phyloP scores from a whole-genome alignment of 169 alveolate genomes.

The Cryptosporidium baileyi region DNA sequence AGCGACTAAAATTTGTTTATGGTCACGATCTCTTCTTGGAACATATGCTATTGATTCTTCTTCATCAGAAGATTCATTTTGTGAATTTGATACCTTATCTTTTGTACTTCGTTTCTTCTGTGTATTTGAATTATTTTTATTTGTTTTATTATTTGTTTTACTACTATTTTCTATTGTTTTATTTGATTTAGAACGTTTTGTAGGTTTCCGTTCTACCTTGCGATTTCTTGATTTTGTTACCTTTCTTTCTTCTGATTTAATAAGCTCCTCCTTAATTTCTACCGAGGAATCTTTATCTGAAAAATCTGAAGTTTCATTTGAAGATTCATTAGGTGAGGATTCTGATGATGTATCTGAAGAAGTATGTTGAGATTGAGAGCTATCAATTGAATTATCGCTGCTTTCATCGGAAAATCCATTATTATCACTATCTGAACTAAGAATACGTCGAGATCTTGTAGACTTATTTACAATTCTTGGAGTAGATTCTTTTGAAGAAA shows the following conservation, averaged over 20 bases:
- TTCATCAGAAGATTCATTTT: constrained; percentile 33
- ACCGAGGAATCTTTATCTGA: not conserved
- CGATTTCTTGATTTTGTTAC: not conserved
- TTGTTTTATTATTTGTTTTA: not conserved
- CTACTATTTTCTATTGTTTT: not conserved
- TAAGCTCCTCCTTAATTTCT: not conserved
- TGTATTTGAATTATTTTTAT: not conserved
- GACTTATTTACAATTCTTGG: constrained; percentile 41
- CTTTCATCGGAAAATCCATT: not conserved
- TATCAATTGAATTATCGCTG: not conserved
- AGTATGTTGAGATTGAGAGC: not conserved
- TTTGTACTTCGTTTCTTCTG: not conserved
- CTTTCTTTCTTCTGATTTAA: constrained; percentile 28
- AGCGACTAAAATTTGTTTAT: constrained; percentile 56
- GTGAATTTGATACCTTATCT: constrained; percentile 1
- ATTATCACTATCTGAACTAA: constrained; percentile 31
- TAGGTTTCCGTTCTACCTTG: not conserved
- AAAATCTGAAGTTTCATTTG: not conserved
- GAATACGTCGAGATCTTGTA: constrained; percentile 46
- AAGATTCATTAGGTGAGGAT: not conserved
- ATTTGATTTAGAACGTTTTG: not conserved
- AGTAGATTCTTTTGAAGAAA: constrained; percentile 66
- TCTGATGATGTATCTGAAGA: constrained; percentile 5
- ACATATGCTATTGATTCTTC: constrained; percentile 37
- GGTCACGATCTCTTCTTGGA: constrained; percentile 65